phyloP scores from a whole-genome alignment of 805 yeast genomes.

The Candida tibetensis region DNA sequence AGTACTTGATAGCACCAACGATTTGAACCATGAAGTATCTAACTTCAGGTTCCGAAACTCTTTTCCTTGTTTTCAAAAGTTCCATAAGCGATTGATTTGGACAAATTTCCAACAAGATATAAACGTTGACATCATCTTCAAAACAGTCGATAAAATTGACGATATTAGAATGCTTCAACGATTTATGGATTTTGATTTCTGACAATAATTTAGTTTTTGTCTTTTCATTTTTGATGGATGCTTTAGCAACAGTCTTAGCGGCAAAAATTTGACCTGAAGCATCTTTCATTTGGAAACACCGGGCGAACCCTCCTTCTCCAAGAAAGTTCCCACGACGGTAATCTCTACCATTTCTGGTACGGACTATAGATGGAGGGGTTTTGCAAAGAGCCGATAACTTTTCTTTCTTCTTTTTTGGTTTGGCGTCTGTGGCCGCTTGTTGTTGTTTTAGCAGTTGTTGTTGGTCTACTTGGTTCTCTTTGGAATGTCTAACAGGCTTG shows the following conservation, averaged over 20 bases:
- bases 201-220: constrained; percentile 82
- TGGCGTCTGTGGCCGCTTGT: constrained; percentile 14
- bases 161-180: constrained; percentile 82
- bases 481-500: constrained; percentile 29
- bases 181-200: constrained; percentile 92
- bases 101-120: constrained; percentile 90
- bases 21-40: constrained; percentile 87
- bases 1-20: constrained; percentile 88
- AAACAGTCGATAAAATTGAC: constrained; percentile 95
- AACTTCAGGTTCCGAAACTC: constrained; percentile 89
- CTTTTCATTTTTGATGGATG: constrained; percentile 86
- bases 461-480: constrained; percentile 16
- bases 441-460: constrained; percentile 8
- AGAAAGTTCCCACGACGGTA: constrained; percentile 86
- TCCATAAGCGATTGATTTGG: constrained; percentile 95
- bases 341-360: constrained; percentile 82
- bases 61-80: constrained; percentile 75
- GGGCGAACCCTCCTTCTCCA: constrained; percentile 98
- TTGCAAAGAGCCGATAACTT: constrained; percentile 88
- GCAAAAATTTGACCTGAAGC: constrained; percentile 85
- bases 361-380: constrained; percentile 93
- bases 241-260: constrained; percentile 97
- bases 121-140: constrained; percentile 93
- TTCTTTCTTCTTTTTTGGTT: constrained; percentile 71
- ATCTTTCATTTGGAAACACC: constrained; percentile 96